Base-by-base conservation (phyloP, 306 rosid genomes). In the Boehmeria nivea region DNA sequence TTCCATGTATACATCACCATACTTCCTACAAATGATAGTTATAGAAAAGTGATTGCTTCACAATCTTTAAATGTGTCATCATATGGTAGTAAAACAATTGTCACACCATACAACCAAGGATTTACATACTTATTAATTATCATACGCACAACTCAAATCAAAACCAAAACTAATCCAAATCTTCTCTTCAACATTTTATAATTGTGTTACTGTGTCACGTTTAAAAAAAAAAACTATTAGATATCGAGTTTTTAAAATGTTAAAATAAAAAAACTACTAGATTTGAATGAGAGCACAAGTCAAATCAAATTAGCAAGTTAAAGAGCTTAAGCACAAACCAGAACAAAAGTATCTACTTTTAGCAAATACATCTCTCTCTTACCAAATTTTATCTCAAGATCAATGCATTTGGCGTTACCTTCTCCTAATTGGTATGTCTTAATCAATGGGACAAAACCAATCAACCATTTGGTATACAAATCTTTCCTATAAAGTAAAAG, bases 381-480 rank as follows among this genome's bases (percentile, higher is more conserved):
- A 8, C 48, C 19, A 19, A 55, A 36, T 55, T 36, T 14, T 43
- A 21, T 13, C 45, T 0, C 45, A 33, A 36, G 16, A 36, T 21
- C 8, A 36, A 23, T 51, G 33, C 18, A 4, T 15, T 4, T 26
- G 33, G n/a, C n/a, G n/a, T n/a, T n/a, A n/a, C n/a, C n/a, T n/a
- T 31, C 14, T 19, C 17, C 48, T 21, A 22, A 57, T 57, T 57
- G 61, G 48, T 22, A 39, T 6, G 61, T 57, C 61, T 57, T 37
- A 57, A 39, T 57, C 49, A 39, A 22, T 54, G 59, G 43, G 27
- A 9, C 43, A 54, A 31, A 31, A 21, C 25, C 26, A 56, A 33
- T 28, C 23, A 37, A 56, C 44, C 4, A 37, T 34, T 18, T 21
- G 39, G 6, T 9, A 15, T 14, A 17, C 31, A 52, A 22, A 26